Conservation (phyloP, 805 yeast genomes). For the Starmerella geochares region DNA sequence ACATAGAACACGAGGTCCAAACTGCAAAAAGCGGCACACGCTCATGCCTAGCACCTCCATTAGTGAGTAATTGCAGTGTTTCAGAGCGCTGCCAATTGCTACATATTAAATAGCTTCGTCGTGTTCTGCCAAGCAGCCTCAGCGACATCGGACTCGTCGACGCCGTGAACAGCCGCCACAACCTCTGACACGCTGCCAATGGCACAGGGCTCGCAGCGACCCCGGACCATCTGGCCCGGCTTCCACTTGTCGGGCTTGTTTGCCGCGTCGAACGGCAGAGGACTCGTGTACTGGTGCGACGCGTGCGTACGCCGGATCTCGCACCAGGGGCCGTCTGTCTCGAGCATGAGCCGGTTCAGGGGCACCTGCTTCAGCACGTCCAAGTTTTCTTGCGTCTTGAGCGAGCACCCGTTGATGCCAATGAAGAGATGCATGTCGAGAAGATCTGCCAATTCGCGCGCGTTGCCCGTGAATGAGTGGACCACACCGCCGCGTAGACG, state of each 20-base stretch:
- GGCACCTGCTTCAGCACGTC: slow-evolving; percentile 62
- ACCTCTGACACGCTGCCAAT: slow-evolving; percentile 71
- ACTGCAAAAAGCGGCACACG: no score
- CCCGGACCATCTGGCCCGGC: slow-evolving; percentile 47
- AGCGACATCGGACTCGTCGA: slow-evolving; percentile 38
- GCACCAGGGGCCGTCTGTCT: slow-evolving; percentile 99
- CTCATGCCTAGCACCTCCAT: no score
- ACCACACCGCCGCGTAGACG: slow-evolving; percentile 55
- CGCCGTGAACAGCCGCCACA: slow-evolving; percentile 42
- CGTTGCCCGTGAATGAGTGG: slow-evolving; percentile 87
- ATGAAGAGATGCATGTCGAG: slow-evolving; percentile 54
- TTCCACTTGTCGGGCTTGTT: slow-evolving; percentile 54
- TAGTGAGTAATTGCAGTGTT: no score
- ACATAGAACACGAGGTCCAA: no score
- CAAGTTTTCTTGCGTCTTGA: slow-evolving; percentile 65
- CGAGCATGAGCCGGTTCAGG: slow-evolving; percentile 58
- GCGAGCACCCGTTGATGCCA: slow-evolving; percentile 88
- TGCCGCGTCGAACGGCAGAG: slow-evolving; percentile 47
- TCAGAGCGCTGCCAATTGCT: no score
- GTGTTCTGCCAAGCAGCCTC: slow-evolving; percentile 46
- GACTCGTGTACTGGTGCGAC: slow-evolving; percentile 41
- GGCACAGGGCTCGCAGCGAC: slow-evolving; percentile 87
- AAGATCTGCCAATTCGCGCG: slow-evolving; percentile 49
- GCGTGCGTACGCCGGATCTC: slow-evolving; percentile 80
- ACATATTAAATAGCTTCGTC: slow-evolving; percentile 36